Evolutionary conservation across 2,329 filamentous ascomycete genomes (phyloP), one percentile per base, ranked within the genome.

Genomic region (Fusarium compactum): DNA sequence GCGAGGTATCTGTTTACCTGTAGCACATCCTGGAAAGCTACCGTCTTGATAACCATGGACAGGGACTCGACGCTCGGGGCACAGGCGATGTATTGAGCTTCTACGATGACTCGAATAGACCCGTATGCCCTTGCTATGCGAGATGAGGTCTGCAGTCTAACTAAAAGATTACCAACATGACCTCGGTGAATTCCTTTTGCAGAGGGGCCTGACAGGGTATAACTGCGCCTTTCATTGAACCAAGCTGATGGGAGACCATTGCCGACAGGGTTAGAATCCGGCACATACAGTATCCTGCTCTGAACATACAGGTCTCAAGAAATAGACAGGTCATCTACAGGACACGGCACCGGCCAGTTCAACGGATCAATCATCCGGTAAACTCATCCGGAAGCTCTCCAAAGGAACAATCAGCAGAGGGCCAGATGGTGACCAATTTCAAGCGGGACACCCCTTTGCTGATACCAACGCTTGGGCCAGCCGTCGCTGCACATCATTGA

Each of bases 401-500:
- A 53, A 25, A 53, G 60, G 68, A 56, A 44, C 69, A 70, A 60
- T 45, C 63, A 65, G 61, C 65, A 70, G 60, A 71, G 58, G 58
- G 53, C 61, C 55, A 57, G 34, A 57, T 58, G 59, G 68, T 59
- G 58, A 53, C 44, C 67, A 58, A 54, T 58, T 51, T 67, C 57
- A 68, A 64, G 62, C 56, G 53, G 51, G 57, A 73, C 65, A 45
- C 67, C 65, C 64, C 62, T 43, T 48, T 44, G 44, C 43, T 67
- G 63, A 45, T 61, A 64, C 56, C 59, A 51, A 66, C 67, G 74
- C 71, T 75, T 70, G 63, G 74, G 60, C 74, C 74, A 72, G 62
- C 68, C 72, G 67, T 70, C 70, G 60, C 70, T 76, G 74, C 72
- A 73, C 69, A 76, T 74, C 74, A 76, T 74, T 63, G 63, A 69